phyloP scores from a whole-genome alignment of 83 land plant genomes.

The Diphasiastrum complanatum region DNA sequence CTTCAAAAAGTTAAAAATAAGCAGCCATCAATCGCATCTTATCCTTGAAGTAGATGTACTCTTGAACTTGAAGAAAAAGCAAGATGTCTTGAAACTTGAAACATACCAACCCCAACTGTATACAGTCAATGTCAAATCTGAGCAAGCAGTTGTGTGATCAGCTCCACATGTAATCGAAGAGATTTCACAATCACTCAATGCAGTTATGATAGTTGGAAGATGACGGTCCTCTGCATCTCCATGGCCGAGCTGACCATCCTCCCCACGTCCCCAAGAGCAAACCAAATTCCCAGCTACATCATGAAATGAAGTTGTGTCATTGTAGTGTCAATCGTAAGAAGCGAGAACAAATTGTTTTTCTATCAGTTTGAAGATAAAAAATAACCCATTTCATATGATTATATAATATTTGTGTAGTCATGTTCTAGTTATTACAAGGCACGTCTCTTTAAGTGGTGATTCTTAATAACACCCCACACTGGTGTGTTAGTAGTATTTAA shows the following conservation, averaged over 20 bases:
- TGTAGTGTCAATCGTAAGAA: too few relatives aligned
- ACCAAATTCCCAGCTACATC: constrained; percentile 72
- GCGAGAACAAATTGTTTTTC: too few relatives aligned
- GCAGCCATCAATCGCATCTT: neutral
- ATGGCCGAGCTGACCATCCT: constrained; percentile 98
- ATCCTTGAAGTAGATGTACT: neutral
- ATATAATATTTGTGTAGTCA: too few relatives aligned
- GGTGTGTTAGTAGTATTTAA: too few relatives aligned
- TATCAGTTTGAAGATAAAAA: too few relatives aligned
- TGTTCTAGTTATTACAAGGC: too few relatives aligned
- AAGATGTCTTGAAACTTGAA: too few relatives aligned
- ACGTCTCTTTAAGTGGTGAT: too few relatives aligned
- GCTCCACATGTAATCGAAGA: constrained; percentile 85
- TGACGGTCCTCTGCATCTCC: constrained; percentile 90
- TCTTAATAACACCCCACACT: too few relatives aligned
- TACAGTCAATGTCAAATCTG: constrained; percentile 44
- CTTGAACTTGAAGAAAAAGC: too few relatives aligned
- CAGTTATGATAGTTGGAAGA: constrained; percentile 62
- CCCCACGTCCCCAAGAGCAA: constrained; percentile 97
- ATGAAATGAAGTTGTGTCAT: neutral
- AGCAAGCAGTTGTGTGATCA: constrained; percentile 92
- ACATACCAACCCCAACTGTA: constrained; percentile 97
- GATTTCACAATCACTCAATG: constrained; percentile 56
- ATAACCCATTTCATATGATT: too few relatives aligned
- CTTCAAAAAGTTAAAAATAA: too few relatives aligned